These are phyloP conservation scores for Mycena maculata DNA, from an alignment of 768 basidiomycete genomes.

Conservation along the genomic window DNA sequence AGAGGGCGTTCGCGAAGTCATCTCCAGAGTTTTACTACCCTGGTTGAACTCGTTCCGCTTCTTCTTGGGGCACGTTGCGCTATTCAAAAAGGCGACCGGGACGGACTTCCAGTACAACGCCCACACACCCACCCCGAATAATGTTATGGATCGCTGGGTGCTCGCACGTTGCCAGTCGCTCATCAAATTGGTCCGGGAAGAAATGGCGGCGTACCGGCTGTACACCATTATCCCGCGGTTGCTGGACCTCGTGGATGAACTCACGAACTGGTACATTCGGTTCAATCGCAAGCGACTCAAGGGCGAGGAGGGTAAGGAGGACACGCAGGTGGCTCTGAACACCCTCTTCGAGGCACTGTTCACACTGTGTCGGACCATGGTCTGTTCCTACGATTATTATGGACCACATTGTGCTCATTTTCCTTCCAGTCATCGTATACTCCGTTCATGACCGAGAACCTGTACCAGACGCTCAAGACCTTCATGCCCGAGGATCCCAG, in stretches of 20 bases:
- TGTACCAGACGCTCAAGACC: constrained; percentile 90
- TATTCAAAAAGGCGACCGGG: constrained; percentile 84
- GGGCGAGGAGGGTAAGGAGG: constrained; percentile 92
- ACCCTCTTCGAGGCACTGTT: constrained; percentile 96
- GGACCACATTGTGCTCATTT: constrained; percentile 15
- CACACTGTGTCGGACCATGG: constrained; percentile 96
- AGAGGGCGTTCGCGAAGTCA: constrained; percentile 96
- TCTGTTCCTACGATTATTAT: constrained; percentile 45
- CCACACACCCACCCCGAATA: constrained; percentile 83
- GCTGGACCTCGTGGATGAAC: constrained; percentile 91
- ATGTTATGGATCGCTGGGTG: constrained; percentile 99
- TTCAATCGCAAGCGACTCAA: constrained; percentile 97
- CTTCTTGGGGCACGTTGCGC: constrained; percentile 93
- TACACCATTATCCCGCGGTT: constrained; percentile 98
- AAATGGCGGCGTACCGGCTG: constrained; percentile 97
- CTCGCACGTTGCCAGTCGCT: constrained; percentile 97
- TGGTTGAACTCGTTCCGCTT: constrained; percentile 99
- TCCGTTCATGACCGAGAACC: constrained; percentile 96
- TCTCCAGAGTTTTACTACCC: constrained; percentile 95
- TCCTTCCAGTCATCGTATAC: constrained; percentile 90
- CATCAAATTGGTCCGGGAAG: constrained; percentile 89
- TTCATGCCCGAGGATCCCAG: constrained; percentile 84
- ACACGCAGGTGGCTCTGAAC: constrained; percentile 89
- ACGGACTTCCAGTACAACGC: constrained; percentile 88
- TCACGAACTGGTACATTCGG: constrained; percentile 99